Base-by-base conservation (phyloP, 345 rosid species). In the Jatropha curcas region DNA sequence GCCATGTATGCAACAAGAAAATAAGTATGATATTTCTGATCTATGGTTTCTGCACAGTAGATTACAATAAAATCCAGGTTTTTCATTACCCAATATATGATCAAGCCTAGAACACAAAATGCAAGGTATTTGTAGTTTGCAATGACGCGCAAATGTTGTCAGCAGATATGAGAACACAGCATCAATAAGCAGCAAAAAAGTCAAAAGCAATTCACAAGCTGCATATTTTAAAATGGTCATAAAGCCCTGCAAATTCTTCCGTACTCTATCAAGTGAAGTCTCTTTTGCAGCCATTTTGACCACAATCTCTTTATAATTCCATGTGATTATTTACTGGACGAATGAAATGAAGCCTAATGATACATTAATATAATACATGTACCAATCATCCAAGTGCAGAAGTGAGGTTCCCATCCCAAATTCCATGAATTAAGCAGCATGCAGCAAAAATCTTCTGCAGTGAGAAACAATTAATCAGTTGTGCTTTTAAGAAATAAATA, bases 101-200 rank as follows among this genome's bases (percentile, higher is more conserved):
- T 67, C 77, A 8, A 77, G 73, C 76, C 76, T 67, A 20, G 81
- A 77, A 61, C 81, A 77, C 43, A 77, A 68, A 19, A 77, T 67
- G 73, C 81, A 77, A 52, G 81, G 81, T 30, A 51, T 67, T 53
- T 72, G 76, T 56, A 77, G 30, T 24, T 62, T 41, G 37, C 73
- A 72, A 16, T 67, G 48, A 10, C 69, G 33, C 1, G 81, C 76
- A 52, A 67, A 77, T 68, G 53, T 60, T 17, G 72, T 72, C 68
- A 72, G 70, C 31, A 67, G 45, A 52, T 71, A 77, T 4, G 81
- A 72, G 24, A 77, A 51, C 33, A 56, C 60, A 53, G 77, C 81
- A 62, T 72, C 69, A 27, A 60, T 24, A 20, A 77, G 65, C 72
- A 77, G 63, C 67, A 72, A n/a, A 45, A 61, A 67, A 9, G 67